These are phyloP conservation scores for Talaromyces sp. DNA, from an alignment of 2,329 filamentous ascomycete species.

Conservation along the genomic window DNA sequence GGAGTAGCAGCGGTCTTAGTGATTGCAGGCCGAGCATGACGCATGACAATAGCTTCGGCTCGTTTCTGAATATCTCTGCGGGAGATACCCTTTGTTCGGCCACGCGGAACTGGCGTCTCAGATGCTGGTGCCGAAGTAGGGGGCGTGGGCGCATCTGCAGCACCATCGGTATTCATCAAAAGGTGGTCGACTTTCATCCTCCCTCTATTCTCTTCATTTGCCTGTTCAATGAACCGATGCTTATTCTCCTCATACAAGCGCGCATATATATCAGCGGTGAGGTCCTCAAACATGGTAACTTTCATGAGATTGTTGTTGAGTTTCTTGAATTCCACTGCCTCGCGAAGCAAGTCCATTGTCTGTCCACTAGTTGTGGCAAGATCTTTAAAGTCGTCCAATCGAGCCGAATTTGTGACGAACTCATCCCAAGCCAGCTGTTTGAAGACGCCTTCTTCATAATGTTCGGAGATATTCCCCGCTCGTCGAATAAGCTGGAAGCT, in stretches of 20 bases:
- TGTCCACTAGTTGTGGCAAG: slow-evolving; percentile 45
- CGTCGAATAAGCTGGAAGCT: slow-evolving; percentile 53
- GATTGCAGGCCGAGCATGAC: slow-evolving; percentile 30
- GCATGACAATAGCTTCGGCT: slow-evolving; percentile 55
- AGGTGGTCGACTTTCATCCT: slow-evolving; percentile 48
- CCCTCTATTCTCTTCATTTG: slow-evolving; percentile 45
- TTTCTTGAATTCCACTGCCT: slow-evolving; percentile 67
- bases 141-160: slow-evolving; percentile 30
- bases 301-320: slow-evolving; percentile 89
- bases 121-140: slow-evolving; percentile 31
- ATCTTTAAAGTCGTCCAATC: slow-evolving; percentile 58
- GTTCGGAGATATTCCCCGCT: slow-evolving; percentile 55
- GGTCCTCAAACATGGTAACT: slow-evolving; percentile 77
- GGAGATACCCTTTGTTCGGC: slow-evolving; percentile 56
- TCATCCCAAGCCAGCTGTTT: slow-evolving; percentile 63
- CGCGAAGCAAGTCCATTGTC: slow-evolving; percentile 61
- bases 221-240: slow-evolving; percentile 38
- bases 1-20: slow-evolving; percentile 24
- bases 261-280: slow-evolving; percentile 88
- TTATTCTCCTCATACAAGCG: slow-evolving; percentile 45
- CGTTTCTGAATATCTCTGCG: slow-evolving; percentile 57
- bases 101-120: slow-evolving; percentile 32
- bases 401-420: slow-evolving; percentile 57
- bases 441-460: slow-evolving; percentile 63
- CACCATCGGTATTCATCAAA: slow-evolving; percentile 37